A percentile compares a stretch with the other conserved stretches of the same genome.
These are phyloP conservation scores for Cylindrotheca fusiformis DNA, from an alignment of 108 stramenopile genomes.

Conservation along the genomic window DNA sequence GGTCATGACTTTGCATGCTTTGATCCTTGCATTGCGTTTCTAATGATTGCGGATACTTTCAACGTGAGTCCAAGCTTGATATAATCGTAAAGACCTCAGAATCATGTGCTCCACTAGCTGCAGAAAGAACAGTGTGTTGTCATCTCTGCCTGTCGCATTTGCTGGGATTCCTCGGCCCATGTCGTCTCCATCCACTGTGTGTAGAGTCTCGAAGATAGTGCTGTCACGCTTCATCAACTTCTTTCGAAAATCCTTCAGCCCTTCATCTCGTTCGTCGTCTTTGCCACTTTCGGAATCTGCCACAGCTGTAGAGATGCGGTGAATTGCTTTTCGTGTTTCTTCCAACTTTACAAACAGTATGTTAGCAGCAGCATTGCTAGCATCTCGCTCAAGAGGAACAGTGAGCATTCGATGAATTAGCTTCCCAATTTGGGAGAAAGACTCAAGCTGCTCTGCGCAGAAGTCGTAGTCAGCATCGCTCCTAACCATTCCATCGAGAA, in stretches of 20 bases:
- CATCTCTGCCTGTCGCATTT: conserved; percentile 12
- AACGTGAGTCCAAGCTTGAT: conserved; percentile 21
- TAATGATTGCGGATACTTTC: conserved; percentile 1
- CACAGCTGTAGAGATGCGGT: conserved; percentile 13
- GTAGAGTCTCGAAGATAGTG: background rate
- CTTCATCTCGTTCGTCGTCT: background rate
- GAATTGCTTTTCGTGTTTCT: conserved; percentile 14
- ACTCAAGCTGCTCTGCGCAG: conserved; percentile 6
- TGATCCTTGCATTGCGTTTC: too few relatives aligned
- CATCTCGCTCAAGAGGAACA: conserved; percentile 7
- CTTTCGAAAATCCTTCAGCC: conserved; percentile 2
- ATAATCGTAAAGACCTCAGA: conserved; percentile 25
- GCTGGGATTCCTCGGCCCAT: conserved; percentile 17
- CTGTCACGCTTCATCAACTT: background rate
- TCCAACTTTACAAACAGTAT: conserved; percentile 9
- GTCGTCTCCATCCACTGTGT: conserved; percentile 4
- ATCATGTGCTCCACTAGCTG: conserved; percentile 36
- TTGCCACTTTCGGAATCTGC: background rate
- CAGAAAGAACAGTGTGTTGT: conserved; percentile 24
- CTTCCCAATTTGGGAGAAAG: conserved; percentile 14
- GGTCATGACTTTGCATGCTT: too few relatives aligned
- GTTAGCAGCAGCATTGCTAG: conserved; percentile 9
- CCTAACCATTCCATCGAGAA: conserved; percentile 34
- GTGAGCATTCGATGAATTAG: conserved; percentile 29
- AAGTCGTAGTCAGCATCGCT: conserved; percentile 28